A percentile compares a stretch with the other conserved stretches of the same genome.
phyloP scores from a whole-genome alignment of 441 rosid species.

The Erysimum pusillum region DNA sequence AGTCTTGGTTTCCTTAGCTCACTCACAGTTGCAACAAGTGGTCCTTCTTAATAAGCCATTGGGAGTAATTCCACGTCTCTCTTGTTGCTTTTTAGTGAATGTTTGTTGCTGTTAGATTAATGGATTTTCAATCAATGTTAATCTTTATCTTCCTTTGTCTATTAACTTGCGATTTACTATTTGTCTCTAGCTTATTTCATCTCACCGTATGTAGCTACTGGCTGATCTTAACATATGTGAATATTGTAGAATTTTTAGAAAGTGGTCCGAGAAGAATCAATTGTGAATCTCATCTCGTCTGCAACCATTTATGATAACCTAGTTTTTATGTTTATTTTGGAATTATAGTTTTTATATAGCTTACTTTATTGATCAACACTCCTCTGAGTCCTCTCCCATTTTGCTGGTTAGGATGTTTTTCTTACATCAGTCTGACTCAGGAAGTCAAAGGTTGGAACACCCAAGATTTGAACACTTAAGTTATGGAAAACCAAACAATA shows the following conservation, averaged over 20 bases:
- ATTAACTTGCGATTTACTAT: background rate
- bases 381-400: background rate
- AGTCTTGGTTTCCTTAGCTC: too few relatives aligned
- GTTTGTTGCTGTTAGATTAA: constrained; percentile 29
- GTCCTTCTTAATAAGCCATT: too few relatives aligned
- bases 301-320: background rate
- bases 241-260: background rate
- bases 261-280: background rate
- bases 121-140: background rate
- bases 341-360: background rate
- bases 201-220: background rate
- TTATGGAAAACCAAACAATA: too few relatives aligned
- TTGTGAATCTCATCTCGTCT: background rate
- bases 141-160: background rate
- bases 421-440: background rate
- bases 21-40: too few relatives aligned
- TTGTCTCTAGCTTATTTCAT: background rate
- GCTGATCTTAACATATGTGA: background rate
- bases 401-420: background rate
- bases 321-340: background rate
- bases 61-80: too few relatives aligned
- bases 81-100: too few relatives aligned
- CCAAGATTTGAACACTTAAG: too few relatives aligned
- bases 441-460: too few relatives aligned
- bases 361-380: background rate